A percentile compares a stretch with the other conserved stretches of the same genome.
Conservation (phyloP, 1,284 basidiomycete genomes). For the Sutorius eximius region DNA sequence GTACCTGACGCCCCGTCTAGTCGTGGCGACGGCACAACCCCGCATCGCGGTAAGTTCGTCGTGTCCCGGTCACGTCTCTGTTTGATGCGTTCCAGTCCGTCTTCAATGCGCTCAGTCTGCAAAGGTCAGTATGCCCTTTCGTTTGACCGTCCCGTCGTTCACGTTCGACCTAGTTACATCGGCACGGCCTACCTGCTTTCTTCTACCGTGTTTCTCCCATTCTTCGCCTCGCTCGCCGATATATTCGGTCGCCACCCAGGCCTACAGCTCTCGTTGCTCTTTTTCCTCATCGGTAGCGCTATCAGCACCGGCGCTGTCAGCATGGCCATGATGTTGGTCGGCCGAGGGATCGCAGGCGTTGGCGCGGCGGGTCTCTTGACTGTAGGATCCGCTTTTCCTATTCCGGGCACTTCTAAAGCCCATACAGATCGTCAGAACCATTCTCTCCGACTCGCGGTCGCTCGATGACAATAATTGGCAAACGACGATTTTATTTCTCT, state of each 20-base stretch:
- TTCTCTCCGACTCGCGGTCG: not conserved
- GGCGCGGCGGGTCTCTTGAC: not conserved
- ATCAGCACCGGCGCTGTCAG: not conserved
- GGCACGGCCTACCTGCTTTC: not conserved
- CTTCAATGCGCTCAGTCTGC: conserved; percentile 41
- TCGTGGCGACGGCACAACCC: conserved; percentile 47
- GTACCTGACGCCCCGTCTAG: conserved; percentile 20
- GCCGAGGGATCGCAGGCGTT: not conserved
- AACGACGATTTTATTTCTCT: not conserved
- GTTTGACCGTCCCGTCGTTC: not conserved
- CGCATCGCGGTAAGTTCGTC: conserved; percentile 40
- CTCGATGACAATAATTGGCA: not conserved
- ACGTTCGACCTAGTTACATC: not conserved
- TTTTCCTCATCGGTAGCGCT: not conserved
- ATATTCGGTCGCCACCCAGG: not conserved
- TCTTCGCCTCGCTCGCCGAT: not conserved
- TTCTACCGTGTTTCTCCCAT: not conserved
- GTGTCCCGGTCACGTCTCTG: not conserved
- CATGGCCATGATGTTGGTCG: not conserved
- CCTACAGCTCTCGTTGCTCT: not conserved
- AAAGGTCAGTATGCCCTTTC: not conserved
- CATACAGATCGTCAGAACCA: not conserved
- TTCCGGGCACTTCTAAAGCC: not conserved
- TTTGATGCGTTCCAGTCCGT: conserved; percentile 30
- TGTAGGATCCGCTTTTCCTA: not conserved